Base-by-base conservation (phyloP, 176 grass and related monocot genomes). In the Cenchrus fungigraminus region DNA sequence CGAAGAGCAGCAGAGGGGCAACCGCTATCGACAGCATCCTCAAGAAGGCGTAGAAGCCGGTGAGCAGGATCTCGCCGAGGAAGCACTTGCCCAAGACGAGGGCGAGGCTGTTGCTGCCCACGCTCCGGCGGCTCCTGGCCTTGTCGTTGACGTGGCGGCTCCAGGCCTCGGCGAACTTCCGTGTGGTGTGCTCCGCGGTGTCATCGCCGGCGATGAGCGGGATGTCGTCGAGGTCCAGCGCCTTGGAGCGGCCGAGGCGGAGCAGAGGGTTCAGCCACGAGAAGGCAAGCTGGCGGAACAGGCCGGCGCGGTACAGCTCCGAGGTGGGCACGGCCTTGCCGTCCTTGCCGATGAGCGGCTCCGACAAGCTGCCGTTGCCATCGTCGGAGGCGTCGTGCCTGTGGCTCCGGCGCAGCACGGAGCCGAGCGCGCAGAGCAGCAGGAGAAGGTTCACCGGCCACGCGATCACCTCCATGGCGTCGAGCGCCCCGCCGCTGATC, bases 191-290 rank as follows among this genome's bases (percentile, higher is more conserved):
- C 13, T 70, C 44, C 7, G 95, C 87, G 37, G 84, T 45, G 80
- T 98, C 95, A 34, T 93, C 95, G 16, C 14, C 73, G 67, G 77
- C 80, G 84, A 98, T 84, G 64, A 73, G 70, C 37, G 95, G 95
- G 72, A 98, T 83, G 73, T 98, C 95, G 52, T 46, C 40, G 70
- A 95, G 83, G 50, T 83, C 87, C 65, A 98, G 76, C 22, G 87
- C 82, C 54, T 92, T 95, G n/a, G 95, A 83, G 58, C 80, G 85
- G 71, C 95, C 95, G 14, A 90, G 25, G 22, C 82, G 85, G 43
- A 98, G 91, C 62, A 98, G 87, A 61, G 87, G 89, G 69, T 93
- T 92, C 5, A 98, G 50, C 95, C 95, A 98, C 14, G 93, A 98
- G 84, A 98, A 95, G 28, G 95, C 74, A 11, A 98, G 71, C 88